Evolutionary conservation across 2,329 filamentous ascomycete species (phyloP), one percentile per base, ranked within the genome.

Genomic region (Trichoderma simmonsii): DNA sequence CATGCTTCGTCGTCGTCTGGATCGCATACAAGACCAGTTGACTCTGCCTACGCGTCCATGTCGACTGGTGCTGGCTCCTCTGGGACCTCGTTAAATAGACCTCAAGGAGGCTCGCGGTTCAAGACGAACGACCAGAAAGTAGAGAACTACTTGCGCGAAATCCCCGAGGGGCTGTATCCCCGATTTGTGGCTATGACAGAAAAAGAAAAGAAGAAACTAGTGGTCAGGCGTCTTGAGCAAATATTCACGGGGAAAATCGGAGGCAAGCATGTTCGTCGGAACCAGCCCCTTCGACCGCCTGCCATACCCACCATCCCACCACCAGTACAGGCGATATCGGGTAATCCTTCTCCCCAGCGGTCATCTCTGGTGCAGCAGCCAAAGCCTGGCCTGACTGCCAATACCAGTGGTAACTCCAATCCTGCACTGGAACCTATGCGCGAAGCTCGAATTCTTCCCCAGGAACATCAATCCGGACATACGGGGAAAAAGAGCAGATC

Each of bases 161-260:
- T 94, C 6, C 92, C 92, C 0, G 86, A 90, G 73, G 90, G 91
- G 0, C 78, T 94, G 0, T 84, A 93, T 48, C 91, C 92, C 0
- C 86, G 87, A 12, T 85, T 87, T 57, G 83, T 86, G 28, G 79
- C 83, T 0, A 88, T 94, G 87, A 90, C 90, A 0, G 93, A 95
- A 15, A 90, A 89, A 74, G 87, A 92, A 6, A 93, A 89, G 82
- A 94, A 93, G 83, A 93, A 91, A 78, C 78, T 94, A 24, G 91
- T 95, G 0, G 93, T 95, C 3, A 87, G 89, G 69, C 87, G 92
- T 2, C 80, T 97, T 6, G 93, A 97, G 77, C 92, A 95, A 74
- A 85, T 97, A 1, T 97, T 96, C 73, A 94, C 93, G 0, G 93
- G 93, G 3, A 92, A 91, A 77, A 84, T 86, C 21, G 81, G 79